Evolutionary conservation across 106 monocot species (phyloP), one percentile per base, ranked within the genome.

Genomic region (Platanthera zijinensis): DNA sequence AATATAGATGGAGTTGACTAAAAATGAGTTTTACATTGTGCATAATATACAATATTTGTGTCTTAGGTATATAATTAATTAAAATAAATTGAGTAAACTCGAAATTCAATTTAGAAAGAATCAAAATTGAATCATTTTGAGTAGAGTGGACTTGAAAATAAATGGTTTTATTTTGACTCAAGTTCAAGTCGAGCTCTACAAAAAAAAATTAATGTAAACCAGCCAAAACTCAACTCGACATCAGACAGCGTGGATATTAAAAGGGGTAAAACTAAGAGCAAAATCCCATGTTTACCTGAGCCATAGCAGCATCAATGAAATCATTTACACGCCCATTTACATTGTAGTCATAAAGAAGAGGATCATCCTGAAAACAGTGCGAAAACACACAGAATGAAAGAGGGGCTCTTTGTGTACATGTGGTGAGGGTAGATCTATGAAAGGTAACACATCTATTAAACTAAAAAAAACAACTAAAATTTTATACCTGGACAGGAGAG

Each of bases 281-380:
- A 74, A 74, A 49, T 61, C 13, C 39, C 57, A 52, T 45, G 52
- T 45, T 78, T 81, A 89, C 89, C 81, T 89, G 89, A 76, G 76
- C 69, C 15, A 78, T 15, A 67, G 89, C 85, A 83, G 85, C 89
- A 76, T 81, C 75, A 85, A 89, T 82, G 83, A 93, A 93, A 77
- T 93, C 93, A 72, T 88, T 83, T 46, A 93, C 90, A 79, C 93
- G 93, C 79, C 90, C 82, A 71, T 93, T 68, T 59, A 93, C 90
- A 83, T 93, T 93, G 47, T 88, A 93, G 75, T 86, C 90, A 83
- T 78, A 88, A 18, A 93, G 84, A 78, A 84, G 78, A 15, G 51
- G 74, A 81, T 93, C 88, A 78, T 93, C 93, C 93, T 93, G 80
- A 48, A 88, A 14, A 56, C 48, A 76, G 28, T 71, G 2, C 1